Conservation (phyloP, 306 rosid genomes). For the Vigna mungo region DNA sequence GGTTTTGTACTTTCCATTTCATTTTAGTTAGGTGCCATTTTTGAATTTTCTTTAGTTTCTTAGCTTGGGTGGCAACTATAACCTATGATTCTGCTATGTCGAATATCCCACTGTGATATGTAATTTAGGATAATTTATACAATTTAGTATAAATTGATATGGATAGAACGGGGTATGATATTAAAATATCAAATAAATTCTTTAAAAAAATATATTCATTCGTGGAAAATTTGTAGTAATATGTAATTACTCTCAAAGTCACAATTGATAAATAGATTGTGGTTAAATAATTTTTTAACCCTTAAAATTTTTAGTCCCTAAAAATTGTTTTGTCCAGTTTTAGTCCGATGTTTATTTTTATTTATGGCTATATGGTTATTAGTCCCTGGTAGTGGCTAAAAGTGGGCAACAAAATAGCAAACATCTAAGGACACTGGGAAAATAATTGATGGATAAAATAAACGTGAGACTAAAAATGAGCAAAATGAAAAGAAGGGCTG, state of each 20-base stretch:
- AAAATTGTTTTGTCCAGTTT: too few species aligned
- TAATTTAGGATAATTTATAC: neutral
- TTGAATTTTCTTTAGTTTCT: slow-evolving; percentile 17
- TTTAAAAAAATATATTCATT: neutral
- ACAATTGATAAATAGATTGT: too few species aligned
- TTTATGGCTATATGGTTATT: too few species aligned
- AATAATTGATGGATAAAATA: too few species aligned
- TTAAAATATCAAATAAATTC: neutral
- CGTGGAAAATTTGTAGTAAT: neutral
- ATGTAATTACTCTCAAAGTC: neutral
- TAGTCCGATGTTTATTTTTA: too few species aligned
- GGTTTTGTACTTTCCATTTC: slow-evolving; percentile 19
- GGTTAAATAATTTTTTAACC: too few species aligned
- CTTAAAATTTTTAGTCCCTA: too few species aligned
- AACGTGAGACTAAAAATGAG: too few species aligned
- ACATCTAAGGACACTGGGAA: too few species aligned
- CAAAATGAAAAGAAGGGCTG: too few species aligned
- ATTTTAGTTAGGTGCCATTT: slow-evolving; percentile 23
- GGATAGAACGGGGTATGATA: neutral
- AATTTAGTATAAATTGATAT: slow-evolving; percentile 1
- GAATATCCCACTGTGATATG: neutral
- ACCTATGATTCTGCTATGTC: slow-evolving; percentile 13
- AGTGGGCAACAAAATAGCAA: too few species aligned
- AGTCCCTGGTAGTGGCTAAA: too few species aligned
- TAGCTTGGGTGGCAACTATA: slow-evolving; percentile 11